Base-by-base conservation (phyloP, 2,329 filamentous ascomycete genomes). In the Emericellopsis cladophorae region DNA sequence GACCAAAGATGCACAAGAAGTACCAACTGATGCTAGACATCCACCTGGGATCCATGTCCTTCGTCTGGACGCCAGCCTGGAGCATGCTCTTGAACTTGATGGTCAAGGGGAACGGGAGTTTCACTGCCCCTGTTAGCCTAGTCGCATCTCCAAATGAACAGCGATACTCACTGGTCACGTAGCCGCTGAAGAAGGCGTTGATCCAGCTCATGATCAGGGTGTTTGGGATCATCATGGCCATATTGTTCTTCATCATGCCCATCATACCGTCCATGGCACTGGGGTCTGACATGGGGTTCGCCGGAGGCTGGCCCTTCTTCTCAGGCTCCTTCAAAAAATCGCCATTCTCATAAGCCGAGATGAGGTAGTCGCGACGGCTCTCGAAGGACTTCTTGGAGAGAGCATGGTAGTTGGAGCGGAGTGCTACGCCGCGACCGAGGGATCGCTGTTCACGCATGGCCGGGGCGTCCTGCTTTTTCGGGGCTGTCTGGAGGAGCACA, bases 221-320 rank as follows among this genome's bases (percentile, higher is more conserved):
- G 64, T 98, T 95, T 38, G 92, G 92, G 44, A 98, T 87, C 69
- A 98, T 96, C 92, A 96, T 98, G 48, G 92, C 90, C 84, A 98
- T 95, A 59, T 98, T 95, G 43, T 89, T 89, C 76, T 98, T 98
- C 86, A 98, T 94, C 87, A 95, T 95, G 51, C 92, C 90, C 92
- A 98, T 98, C 92, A 98, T 98, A 51, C 89, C 90, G 58, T 98
- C 93, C 92, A 98, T 98, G 44, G 86, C 87, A 37, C 83, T 83
- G 18, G 93, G 93, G 60, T 98, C 92, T 10, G 83, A 85, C 77
- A 98, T 88, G 4, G 92, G 92, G 64, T 96, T 98, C 31, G 86
- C 79, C 16, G 88, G 82, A 4, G 88, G 83, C 64, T 95, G 85
- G 40, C 89, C 89, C 56, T 84, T 81, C 54, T 72, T 77, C 41